Base-by-base conservation (phyloP, 1,284 basidiomycete genomes). In the Irpex sp. region DNA sequence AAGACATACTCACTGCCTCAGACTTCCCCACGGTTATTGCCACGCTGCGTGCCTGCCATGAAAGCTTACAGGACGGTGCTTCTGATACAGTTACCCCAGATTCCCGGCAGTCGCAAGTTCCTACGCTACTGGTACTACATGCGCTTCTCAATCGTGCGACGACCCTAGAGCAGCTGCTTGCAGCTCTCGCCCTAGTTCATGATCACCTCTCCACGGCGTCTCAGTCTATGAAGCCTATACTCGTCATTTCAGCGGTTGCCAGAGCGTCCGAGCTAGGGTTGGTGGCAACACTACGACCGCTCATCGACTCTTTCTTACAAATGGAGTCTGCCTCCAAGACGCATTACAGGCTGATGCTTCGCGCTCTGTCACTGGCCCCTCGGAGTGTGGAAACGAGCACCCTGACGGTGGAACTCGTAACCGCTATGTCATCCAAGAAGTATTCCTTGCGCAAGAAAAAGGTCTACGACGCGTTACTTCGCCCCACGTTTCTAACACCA, bases 341-440 rank as follows among this genome's bases (percentile, higher is more conserved):
- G 39, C 78, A 87, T 65, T 84, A 83, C 75, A 84, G 87, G 65
- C 76, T 82, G 54, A 72, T 90, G 57, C 79, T 90, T 6, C 80
- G 79, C 47, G 78, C 83, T 2, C 71, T 89, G 49, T 75, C 83
- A 0, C 69, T 72, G 62, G 76, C 79, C 50, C 75, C 80, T 0
- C 70, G 75, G n/a, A 81, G 82, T 0, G 68, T 71, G 0, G 75
- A 80, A 6, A 75, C 75, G 5, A 77, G 81, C 1, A 70, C 76
- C 13, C 72, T 78, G 46, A 76, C 79, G 1, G 67, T 83, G 4
- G 63, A 74, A 0, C 57, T 88, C 15, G 70, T 89, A 46, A 72
- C 73, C 47, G 71, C 78, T 17, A 83, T 87, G 83, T 69, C 79
- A 46, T 70, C 63, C 3, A 74, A 76, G 26, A 72, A 76, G 53